Evolutionary conservation across 2,329 filamentous ascomycete genomes (phyloP).

Genomic region (Apiospora arundinis): DNA sequence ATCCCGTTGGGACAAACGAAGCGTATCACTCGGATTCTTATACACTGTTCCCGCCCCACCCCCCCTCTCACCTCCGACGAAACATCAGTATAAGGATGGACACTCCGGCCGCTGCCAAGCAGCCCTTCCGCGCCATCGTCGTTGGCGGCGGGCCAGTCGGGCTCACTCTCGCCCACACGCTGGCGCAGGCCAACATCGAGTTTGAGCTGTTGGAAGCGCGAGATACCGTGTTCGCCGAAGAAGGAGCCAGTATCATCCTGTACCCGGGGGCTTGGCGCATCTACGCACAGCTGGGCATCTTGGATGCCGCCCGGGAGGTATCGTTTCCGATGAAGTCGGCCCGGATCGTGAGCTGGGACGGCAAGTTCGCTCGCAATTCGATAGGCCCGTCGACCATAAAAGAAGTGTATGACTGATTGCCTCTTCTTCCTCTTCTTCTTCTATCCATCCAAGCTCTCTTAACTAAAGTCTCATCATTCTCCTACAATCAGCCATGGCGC

Average conservation of each 20-base stretch:
- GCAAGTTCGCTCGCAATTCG: background rate
- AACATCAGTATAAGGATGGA: too few species aligned
- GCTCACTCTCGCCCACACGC: background rate
- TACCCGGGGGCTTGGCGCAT: background rate
- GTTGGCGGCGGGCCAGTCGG: background rate
- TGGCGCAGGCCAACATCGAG: background rate
- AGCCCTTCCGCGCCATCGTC: background rate
- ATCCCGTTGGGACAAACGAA: too few species aligned
- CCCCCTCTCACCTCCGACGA: too few species aligned
- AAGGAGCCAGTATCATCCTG: constrained; percentile 15
- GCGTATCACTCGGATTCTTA: too few species aligned
- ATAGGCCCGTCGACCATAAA: background rate
- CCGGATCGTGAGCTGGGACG: constrained; percentile 1
- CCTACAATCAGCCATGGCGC: constrained; percentile 26
- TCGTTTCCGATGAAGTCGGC: background rate
- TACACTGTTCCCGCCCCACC: too few species aligned
- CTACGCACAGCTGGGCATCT: constrained; percentile 17
- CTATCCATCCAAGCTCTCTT: too few species aligned
- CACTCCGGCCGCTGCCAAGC: too few species aligned
- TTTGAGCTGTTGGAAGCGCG: background rate
- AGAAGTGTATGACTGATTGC: too few species aligned
- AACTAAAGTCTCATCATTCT: too few species aligned
- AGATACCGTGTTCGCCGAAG: background rate
- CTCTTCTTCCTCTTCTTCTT: too few species aligned
- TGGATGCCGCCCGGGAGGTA: background rate